Conservation (phyloP, 768 basidiomycete species). For the Trametes punicea region DNA sequence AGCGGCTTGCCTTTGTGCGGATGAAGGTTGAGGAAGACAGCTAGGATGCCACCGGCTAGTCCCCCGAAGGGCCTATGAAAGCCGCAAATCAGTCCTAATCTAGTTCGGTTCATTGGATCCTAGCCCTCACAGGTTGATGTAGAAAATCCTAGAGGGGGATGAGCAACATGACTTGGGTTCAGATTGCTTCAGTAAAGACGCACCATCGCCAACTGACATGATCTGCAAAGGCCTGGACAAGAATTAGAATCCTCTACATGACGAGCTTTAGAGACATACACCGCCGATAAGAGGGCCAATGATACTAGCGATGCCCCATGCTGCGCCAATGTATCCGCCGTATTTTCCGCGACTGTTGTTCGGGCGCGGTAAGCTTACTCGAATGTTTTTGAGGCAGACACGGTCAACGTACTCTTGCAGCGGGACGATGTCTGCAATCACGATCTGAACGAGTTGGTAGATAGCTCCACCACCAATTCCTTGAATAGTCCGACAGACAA, state of each 20-base stretch:
- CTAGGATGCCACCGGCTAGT: slow-evolving; percentile 54
- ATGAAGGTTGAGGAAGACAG: slow-evolving; percentile 75
- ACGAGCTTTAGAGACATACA: slow-evolving; percentile 39
- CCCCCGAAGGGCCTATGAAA: slow-evolving; percentile 65
- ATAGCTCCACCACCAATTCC: slow-evolving; percentile 83
- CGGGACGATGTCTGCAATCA: slow-evolving; percentile 79
- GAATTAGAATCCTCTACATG: neutral
- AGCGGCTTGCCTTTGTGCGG: slow-evolving; percentile 60
- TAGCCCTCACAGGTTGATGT: slow-evolving; percentile 62
- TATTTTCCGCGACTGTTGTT: slow-evolving; percentile 66
- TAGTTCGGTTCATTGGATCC: neutral
- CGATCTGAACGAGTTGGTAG: slow-evolving; percentile 71
- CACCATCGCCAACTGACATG: slow-evolving; percentile 80
- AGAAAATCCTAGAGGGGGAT: slow-evolving; percentile 58
- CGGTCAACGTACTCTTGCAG: slow-evolving; percentile 57
- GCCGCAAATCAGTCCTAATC: neutral
- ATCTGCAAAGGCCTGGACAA: slow-evolving; percentile 58
- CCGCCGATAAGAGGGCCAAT: slow-evolving; percentile 81
- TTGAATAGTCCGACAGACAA: slow-evolving; percentile 72
- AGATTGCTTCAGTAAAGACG: neutral
- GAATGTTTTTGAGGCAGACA: neutral
- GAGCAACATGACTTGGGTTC: neutral
- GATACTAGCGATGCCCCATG: slow-evolving; percentile 72
- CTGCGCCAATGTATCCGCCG: slow-evolving; percentile 69
- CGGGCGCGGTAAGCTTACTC: neutral